A percentile compares a stretch with the other conserved stretches of the same genome.
phyloP scores from a whole-genome alignment of 108 stramenopile genomes.

The Nannochloropsis salina region DNA sequence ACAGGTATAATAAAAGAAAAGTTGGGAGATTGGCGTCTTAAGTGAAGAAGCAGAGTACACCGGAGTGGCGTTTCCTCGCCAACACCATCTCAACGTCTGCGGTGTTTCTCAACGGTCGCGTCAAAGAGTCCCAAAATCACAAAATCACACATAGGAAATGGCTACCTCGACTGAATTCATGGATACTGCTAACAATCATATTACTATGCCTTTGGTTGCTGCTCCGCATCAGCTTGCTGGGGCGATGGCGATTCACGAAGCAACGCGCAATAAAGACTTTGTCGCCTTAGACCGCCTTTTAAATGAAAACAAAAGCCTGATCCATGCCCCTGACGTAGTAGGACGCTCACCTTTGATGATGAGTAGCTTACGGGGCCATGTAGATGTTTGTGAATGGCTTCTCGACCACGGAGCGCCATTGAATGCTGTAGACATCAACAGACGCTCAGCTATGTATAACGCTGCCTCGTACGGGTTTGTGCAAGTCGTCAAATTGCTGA shows the following conservation, averaged over 20 bases:
- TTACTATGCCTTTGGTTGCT: neutral
- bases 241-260: slow-evolving; percentile 11
- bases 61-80: no score
- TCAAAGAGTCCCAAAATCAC: no score
- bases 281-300: neutral
- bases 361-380: neutral
- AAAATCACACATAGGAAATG: no score
- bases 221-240: neutral
- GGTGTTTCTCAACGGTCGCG: no score
- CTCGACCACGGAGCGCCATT: neutral
- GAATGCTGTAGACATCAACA: neutral
- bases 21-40: no score
- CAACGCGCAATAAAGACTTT: neutral
- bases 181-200: no score
- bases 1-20: no score
- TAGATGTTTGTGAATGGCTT: neutral
- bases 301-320: neutral
- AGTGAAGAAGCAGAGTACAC: no score
- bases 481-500: neutral
- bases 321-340: neutral
- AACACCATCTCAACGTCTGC: no score
- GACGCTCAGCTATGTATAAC: slow-evolving; percentile 13
- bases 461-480: neutral
- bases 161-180: no score
- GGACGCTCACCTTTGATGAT: neutral